Percentiles rank a stretch among this genome's conserved stretches.
Conservation (phyloP, 306 rosid species). For the Vigna nakashimae region DNA sequence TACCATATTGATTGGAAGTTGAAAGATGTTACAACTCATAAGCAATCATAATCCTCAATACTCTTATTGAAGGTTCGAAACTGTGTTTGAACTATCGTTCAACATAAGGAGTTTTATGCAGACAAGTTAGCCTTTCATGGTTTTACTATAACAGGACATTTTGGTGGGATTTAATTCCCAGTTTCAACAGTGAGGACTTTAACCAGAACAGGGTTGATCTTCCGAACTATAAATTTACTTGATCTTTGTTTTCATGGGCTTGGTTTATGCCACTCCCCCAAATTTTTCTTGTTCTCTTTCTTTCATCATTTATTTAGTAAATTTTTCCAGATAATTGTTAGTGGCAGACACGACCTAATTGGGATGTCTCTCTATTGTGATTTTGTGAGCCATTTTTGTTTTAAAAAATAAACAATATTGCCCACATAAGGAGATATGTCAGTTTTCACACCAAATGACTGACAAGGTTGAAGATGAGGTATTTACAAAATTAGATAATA, state of each 20-base stretch:
- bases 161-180: not conserved
- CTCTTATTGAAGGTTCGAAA: no score
- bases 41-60: constrained; percentile 11
- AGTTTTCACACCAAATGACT: constrained; percentile 15
- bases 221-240: not conserved
- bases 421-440: not conserved
- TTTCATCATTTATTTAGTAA: no score
- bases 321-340: not conserved
- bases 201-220: not conserved
- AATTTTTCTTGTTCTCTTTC: not conserved
- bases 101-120: not conserved
- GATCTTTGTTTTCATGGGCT: not conserved
- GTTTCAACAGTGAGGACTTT: not conserved
- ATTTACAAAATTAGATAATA: constrained; percentile 15
- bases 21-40: constrained; percentile 14
- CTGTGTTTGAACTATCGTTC: no score
- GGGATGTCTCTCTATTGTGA: not conserved
- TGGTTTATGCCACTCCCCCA: not conserved
- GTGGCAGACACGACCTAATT: not conserved
- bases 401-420: no score
- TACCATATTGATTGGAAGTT: not conserved
- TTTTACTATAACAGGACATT: not conserved
- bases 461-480: not conserved
- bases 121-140: not conserved
- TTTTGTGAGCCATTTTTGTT: no score